Evolutionary conservation across 2,329 filamentous ascomycete species (phyloP), one percentile per base, ranked within the genome.

Genomic region (Purpureocillium takamizusanense): DNA sequence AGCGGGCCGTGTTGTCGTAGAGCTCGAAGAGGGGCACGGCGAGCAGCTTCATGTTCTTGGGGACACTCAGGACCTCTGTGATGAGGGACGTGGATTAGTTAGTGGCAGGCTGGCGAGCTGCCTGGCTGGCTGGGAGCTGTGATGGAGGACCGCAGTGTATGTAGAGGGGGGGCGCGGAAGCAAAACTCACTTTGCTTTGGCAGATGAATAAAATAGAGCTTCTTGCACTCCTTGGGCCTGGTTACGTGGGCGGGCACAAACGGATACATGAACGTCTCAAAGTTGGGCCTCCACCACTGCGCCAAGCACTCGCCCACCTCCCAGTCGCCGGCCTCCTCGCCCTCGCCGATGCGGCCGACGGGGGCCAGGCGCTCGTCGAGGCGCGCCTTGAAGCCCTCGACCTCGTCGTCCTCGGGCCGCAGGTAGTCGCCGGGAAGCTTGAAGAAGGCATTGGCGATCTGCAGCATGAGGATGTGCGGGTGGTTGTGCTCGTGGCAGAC

Each of bases 211-310:
- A 97, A 88, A 64, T 97, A 98, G 31, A 97, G 74, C 73, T 98
- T 98, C 72, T 98, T 98, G 70, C 90, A 95, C 69, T 98, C 92
- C 70, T 98, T 98, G 7, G 92, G 92, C 37, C 92, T 74, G 14
- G 90, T 95, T 45, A 95, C 87, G 65, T 98, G 92, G 14, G 89
- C 87, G 7, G 92, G 92, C 41, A 97, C 83, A 63, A 95, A 98
- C 1, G 92, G 92, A 60, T 98, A 98, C 88, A 98, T 95, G 72
- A 97, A 97, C 2, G 92, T 97, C 71, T 98, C 92, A 59, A 97
- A 95, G 69, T 97, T 98, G 38, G 92, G 92, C 41, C 92, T 76
- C 88, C 90, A 98, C 92, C 92, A 98, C 66, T 95, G 89, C 38
- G 92, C 90, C 40, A 98, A 73, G 35, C 89, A 95, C 60, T 97